These are phyloP conservation scores for Elaeis oleifera DNA, from an alignment of 202 grass and related monocot species.

Conservation along the genomic window DNA sequence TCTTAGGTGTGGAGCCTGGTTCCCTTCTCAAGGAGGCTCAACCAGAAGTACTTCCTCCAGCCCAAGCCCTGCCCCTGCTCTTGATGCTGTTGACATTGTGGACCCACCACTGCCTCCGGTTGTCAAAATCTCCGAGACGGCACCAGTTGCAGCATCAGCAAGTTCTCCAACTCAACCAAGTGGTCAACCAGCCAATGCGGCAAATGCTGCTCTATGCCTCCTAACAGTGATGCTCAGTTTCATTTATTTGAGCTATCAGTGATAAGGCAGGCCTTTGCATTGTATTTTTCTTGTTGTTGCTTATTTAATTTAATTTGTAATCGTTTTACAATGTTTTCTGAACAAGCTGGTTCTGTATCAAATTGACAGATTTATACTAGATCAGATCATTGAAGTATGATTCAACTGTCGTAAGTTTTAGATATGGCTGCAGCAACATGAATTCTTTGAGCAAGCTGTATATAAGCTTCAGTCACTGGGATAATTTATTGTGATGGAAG, in stretches of 20 bases:
- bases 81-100: constrained; percentile 50
- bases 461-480: too few relatives aligned
- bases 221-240: constrained; percentile 1
- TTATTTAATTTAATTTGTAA: too few relatives aligned
- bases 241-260: background rate
- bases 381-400: too few relatives aligned
- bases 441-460: too few relatives aligned
- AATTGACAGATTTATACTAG: too few relatives aligned
- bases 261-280: too few relatives aligned
- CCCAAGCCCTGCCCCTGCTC: constrained; percentile 47
- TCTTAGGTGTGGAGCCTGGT: constrained; percentile 51
- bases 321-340: too few relatives aligned
- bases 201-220: background rate
- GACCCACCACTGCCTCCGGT: constrained; percentile 82
- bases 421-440: too few relatives aligned
- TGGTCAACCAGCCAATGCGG: constrained; percentile 1
- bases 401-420: too few relatives aligned
- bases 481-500: too few relatives aligned
- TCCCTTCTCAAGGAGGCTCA: constrained; percentile 35
- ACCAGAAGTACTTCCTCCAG: constrained; percentile 49
- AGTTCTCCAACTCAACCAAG: background rate
- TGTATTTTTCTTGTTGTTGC: too few relatives aligned
- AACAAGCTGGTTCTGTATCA: too few relatives aligned
- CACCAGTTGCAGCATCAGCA: constrained; percentile 16
- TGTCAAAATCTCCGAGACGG: constrained; percentile 15